These are phyloP conservation scores for Xylaria sp. DNA, from an alignment of 2,329 filamentous ascomycete species.

Conservation along the genomic window DNA sequence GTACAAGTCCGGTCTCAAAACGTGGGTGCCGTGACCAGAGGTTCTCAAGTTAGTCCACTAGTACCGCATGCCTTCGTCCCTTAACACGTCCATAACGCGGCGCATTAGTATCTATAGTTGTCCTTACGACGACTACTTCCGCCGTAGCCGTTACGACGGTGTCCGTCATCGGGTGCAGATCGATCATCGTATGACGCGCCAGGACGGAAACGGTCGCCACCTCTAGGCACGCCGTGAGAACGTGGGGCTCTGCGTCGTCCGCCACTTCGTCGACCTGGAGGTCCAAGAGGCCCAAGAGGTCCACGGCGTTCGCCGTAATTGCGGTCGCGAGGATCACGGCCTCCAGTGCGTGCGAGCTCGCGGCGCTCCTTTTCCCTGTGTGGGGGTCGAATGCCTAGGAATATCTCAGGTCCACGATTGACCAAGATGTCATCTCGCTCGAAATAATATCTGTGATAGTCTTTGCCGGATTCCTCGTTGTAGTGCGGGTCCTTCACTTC, in stretches of 20 bases:
- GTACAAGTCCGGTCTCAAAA: conserved; percentile 15
- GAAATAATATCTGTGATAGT: conserved; percentile 78
- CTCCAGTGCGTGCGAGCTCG: conserved; percentile 50
- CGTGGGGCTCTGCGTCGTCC: conserved; percentile 45
- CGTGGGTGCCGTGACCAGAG: neutral
- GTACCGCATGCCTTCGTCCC: neutral
- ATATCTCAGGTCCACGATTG: conserved; percentile 77
- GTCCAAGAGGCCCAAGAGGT: conserved; percentile 34
- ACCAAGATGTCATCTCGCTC: conserved; percentile 74
- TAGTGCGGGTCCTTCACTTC: conserved; percentile 59
- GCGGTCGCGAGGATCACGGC: conserved; percentile 20
- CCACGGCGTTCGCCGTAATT: conserved; percentile 40
- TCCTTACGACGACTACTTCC: conserved; percentile 27
- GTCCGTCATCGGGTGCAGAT: conserved; percentile 40
- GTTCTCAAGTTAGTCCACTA: neutral
- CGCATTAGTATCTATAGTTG: conserved; percentile 23
- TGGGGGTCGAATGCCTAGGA: conserved; percentile 71
- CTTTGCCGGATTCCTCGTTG: conserved; percentile 58
- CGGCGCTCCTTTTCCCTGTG: conserved; percentile 61
- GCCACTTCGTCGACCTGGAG: conserved; percentile 40
- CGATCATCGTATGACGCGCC: conserved; percentile 44
- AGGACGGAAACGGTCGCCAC: conserved; percentile 51
- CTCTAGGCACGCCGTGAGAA: conserved; percentile 47
- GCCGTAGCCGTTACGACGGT: conserved; percentile 39
- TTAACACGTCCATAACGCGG: neutral